Evolutionary conservation across 139 green algal species (phyloP).

Genomic region (Asterochloris sp.): DNA sequence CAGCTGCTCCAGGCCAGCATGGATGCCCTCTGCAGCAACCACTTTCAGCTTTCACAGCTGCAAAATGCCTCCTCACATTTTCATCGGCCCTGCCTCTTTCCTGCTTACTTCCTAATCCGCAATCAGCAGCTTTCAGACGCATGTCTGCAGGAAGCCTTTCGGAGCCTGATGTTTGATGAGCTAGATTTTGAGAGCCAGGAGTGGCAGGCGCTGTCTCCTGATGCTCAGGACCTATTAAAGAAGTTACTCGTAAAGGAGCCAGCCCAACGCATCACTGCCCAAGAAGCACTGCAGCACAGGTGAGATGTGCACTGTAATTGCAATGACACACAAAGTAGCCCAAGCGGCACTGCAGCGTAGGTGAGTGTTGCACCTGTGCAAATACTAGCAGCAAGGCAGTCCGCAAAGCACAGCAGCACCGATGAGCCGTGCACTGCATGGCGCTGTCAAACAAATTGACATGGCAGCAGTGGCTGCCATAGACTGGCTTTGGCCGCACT

Average conservation of each 20-base stretch:
- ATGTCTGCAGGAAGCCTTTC: slow-evolving; percentile 9
- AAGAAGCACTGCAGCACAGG: slow-evolving; percentile 25
- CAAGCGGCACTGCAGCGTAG: background rate
- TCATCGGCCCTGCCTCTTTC: too few species aligned
- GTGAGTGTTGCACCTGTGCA: background rate
- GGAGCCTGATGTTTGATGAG: slow-evolving; percentile 21
- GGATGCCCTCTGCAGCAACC: too few species aligned
- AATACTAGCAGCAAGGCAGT: background rate
- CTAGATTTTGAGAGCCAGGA: slow-evolving; percentile 19
- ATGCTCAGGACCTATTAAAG: slow-evolving; percentile 23
- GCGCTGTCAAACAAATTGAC: background rate
- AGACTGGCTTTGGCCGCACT: too few species aligned
- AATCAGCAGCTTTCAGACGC: background rate
- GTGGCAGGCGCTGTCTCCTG: slow-evolving; percentile 15
- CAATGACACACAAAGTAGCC: background rate
- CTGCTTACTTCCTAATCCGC: too few species aligned
- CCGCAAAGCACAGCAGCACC: too few species aligned
- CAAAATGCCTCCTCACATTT: too few species aligned
- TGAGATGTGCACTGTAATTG: background rate
- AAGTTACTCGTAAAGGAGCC: slow-evolving; percentile 25
- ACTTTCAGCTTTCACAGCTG: too few species aligned
- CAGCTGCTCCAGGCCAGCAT: too few species aligned
- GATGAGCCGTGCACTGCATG: background rate
- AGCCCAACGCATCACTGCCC: slow-evolving; percentile 15
- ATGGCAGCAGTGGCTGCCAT: background rate